These are phyloP conservation scores for Lathyrus tuberosus DNA, from an alignment of 306 rosid species.

Conservation along the genomic window DNA sequence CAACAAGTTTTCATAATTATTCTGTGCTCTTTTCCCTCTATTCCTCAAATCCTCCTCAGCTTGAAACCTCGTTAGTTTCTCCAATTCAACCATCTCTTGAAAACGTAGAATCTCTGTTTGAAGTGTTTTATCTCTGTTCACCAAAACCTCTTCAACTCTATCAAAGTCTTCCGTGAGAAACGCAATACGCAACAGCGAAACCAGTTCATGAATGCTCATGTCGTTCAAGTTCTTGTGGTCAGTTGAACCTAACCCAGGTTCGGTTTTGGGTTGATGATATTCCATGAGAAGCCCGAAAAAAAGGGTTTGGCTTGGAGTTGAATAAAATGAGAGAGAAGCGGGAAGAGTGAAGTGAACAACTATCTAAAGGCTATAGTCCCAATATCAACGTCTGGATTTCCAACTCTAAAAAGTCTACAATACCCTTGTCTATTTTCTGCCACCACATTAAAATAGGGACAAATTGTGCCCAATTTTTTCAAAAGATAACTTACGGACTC, in stretches of 20 bases:
- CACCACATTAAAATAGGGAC: no score
- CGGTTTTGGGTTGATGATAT: background rate
- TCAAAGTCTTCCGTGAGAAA: background rate
- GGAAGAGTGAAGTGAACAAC: no score
- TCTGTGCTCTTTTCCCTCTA: constrained; percentile 4
- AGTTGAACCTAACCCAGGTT: background rate
- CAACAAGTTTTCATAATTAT: constrained; percentile 39
- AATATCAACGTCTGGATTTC: no score
- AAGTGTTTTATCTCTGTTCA: background rate
- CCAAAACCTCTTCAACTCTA: background rate
- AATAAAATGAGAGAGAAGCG: no score
- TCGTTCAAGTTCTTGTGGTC: background rate
- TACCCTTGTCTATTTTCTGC: no score
- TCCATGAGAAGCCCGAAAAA: background rate
- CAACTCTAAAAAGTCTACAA: no score
- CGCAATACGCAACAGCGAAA: background rate
- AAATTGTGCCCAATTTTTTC: no score
- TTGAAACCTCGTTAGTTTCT: background rate
- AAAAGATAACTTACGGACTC: no score
- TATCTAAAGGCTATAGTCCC: no score
- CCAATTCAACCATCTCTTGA: background rate
- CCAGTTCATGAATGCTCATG: background rate
- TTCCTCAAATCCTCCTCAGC: constrained; percentile 32
- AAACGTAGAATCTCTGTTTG: background rate
- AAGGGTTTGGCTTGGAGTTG: no score